Evolutionary conservation across 192 early-diverging fungal genomes (phyloP), one percentile per base, ranked within the genome.

Genomic region (Phlyctochytrium arcticum): DNA sequence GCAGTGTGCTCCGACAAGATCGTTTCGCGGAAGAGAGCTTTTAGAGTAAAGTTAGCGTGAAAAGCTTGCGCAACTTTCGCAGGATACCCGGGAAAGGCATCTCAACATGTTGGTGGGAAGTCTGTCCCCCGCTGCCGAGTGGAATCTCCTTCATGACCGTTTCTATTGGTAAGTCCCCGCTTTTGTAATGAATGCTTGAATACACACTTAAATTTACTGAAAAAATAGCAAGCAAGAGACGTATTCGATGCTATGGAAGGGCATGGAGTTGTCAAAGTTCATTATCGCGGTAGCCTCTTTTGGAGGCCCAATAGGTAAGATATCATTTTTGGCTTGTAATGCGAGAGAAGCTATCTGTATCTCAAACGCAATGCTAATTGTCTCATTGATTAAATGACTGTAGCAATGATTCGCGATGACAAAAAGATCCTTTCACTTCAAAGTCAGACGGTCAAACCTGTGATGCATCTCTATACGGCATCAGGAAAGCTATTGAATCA

Each of bases 331-430:
- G 19, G 50, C 9, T 27, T 15, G 50, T 53, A 47, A 37, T 57
- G 24, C 36, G 19, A 15, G 56, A 37, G 30, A n/a, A n/a, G n/a
- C n/a, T n/a, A n/a, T n/a, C n/a, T n/a, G n/a, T n/a, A n/a, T n/a
- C n/a, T n/a, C n/a, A n/a, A n/a, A n/a, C n/a, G n/a, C n/a, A n/a
- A n/a, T n/a, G n/a, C n/a, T n/a, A n/a, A n/a, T 37, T 57, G 21
- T 31, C 2, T 33, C 36, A 15, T 9, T 29, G 6, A 44, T 33
- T 39, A 19, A 0, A 15, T 60, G 36, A 19, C 15, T 35, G 29
- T 78, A 89, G 97, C 97, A 5, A 81, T 96, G 72, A 86, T 96
- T n/a, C 84, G 95, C 29, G 91, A 96, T 61, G 94, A 96, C 70
- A 80, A 82, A 36, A 90, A 92, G 68, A 76, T 97, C 12, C 60